A percentile compares a stretch with the other conserved stretches of the same genome.
These are phyloP conservation scores for Arthroderma sp. DNA, from an alignment of 2,329 filamentous ascomycete species.

Conservation along the genomic window DNA sequence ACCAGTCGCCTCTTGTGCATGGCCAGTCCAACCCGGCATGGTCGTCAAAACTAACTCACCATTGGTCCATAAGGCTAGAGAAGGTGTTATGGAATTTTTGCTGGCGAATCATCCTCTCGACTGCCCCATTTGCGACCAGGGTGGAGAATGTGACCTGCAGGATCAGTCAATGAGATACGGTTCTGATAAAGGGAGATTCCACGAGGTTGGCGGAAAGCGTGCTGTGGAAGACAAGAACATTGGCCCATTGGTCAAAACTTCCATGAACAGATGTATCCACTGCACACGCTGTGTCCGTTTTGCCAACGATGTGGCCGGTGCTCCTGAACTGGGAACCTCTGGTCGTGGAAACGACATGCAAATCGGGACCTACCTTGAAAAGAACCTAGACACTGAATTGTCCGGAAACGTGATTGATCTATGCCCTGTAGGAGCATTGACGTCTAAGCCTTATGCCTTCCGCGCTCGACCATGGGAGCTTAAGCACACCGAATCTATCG, in stretches of 20 bases:
- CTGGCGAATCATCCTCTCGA: constrained; percentile 92
- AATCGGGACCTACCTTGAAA: constrained; percentile 95
- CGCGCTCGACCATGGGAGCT: constrained; percentile 93
- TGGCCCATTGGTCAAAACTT: constrained; percentile 94
- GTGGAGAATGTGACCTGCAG: constrained; percentile 96
- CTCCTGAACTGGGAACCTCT: constrained; percentile 84
- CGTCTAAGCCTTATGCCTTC: constrained; percentile 96
- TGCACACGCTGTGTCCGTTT: constrained; percentile 97
- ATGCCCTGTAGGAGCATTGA: constrained; percentile 91
- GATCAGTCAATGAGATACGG: constrained; percentile 99
- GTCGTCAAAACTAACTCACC: constrained; percentile 97
- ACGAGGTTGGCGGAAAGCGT: constrained; percentile 90
- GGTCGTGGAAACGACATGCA: constrained; percentile 95
- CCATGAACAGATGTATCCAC: constrained; percentile 99
- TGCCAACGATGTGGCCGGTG: constrained; percentile 91
- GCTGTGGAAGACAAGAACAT: constrained; percentile 99
- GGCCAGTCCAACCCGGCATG: constrained; percentile 98
- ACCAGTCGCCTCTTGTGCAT: constrained; percentile 94
- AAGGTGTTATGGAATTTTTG: constrained; percentile 98
- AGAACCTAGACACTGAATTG: constrained; percentile 83
- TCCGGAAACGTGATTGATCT: constrained; percentile 97
- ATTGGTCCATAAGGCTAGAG: constrained; percentile 89
- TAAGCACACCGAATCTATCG: constrained; percentile 89
- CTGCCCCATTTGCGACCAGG: constrained; percentile 96
- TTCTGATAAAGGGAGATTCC: constrained; percentile 88